Base-by-base conservation (phyloP, 345 rosid genomes). In the Limnanthes douglasii region DNA sequence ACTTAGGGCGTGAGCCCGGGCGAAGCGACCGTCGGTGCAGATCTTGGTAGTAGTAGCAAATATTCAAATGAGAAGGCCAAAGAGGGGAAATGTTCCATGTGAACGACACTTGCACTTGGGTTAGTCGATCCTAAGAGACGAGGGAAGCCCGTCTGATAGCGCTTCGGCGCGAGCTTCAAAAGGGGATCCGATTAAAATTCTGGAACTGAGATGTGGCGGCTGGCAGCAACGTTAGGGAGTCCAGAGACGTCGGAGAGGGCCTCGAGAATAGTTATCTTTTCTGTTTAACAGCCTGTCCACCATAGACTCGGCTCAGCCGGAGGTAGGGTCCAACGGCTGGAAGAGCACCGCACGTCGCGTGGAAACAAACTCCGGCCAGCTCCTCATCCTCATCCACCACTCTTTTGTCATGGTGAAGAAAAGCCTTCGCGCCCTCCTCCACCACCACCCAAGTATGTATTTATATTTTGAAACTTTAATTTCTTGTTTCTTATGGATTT, bases 1-100 rank as follows among this genome's bases (percentile, higher is more conserved):
- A 18, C 40, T 6, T 36, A 19, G 2, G 37, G 37, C 37, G 9
- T 9, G 37, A 32, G 37, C 17, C 37, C 37, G 37, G 34, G 41
- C 11, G 26, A 32, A 34, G 51, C 32, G 37, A 8, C 31, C 15
- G 15, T 48, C 54, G 14, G 27, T 48, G 54, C 38, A 46, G 37
- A 38, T 27, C 46, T 39, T 49, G 45, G 38, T 49, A 31, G 54
- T 38, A 18, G 54, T 49, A 38, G 54, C 54, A 50, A 31, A 50
- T 39, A 39, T 50, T 39, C 46, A 50, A 50, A 39, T 31, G 39
- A 50, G 46, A 50, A 39, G 54, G 39, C 30, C 39, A 24, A 39
- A 47, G 53, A 14, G 46, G 54, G 31, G 32, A 39, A 30, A 39
- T 30, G 46, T 50, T 50, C 44, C 43, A 47, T 36, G 34, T 36